These are phyloP conservation scores for Epichloe glyceriae DNA, from an alignment of 2,329 filamentous ascomycete species.

Conservation along the genomic window DNA sequence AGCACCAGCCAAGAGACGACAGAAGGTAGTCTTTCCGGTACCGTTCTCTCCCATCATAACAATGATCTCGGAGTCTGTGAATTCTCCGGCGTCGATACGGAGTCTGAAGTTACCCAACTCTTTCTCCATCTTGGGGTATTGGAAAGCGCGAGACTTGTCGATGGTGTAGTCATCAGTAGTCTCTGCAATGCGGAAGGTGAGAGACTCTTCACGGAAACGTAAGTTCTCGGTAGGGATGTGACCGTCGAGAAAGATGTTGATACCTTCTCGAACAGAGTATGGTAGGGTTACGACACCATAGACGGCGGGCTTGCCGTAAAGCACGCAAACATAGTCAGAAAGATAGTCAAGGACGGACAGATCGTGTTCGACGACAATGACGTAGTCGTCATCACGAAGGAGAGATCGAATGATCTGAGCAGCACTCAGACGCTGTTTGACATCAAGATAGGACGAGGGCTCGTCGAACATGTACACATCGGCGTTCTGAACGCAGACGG, in stretches of 20 bases:
- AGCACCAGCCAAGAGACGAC: constrained; percentile 84
- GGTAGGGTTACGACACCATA: constrained; percentile 97
- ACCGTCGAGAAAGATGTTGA: constrained; percentile 98
- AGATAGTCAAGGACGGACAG: constrained; percentile 96
- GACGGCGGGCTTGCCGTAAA: constrained; percentile 89
- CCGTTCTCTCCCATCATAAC: constrained; percentile 99
- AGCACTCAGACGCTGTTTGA: constrained; percentile 93
- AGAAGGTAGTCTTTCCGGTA: constrained; percentile 98
- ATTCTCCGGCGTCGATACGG: constrained; percentile 66
- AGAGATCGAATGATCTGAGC: constrained; percentile 87
- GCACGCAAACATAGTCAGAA: constrained; percentile 94
- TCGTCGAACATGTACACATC: constrained; percentile 99
- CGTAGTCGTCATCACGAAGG: constrained; percentile 78
- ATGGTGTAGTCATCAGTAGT: constrained; percentile 76
- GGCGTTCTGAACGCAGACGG: constrained; percentile 88
- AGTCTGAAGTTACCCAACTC: constrained; percentile 82
- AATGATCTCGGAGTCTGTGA: constrained; percentile 96
- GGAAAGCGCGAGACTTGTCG: constrained; percentile 75
- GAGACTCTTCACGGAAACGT: constrained; percentile 91
- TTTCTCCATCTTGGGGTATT: constrained; percentile 86
- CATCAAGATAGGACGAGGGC: constrained; percentile 96
- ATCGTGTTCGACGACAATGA: constrained; percentile 99
- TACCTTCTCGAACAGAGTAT: constrained; percentile 92
- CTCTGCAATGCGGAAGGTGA: constrained; percentile 90
- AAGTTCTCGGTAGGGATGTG: constrained; percentile 97